These are phyloP conservation scores for Coniosporium tulheliwenetii DNA, from an alignment of 2,329 filamentous ascomycete species.

Conservation along the genomic window DNA sequence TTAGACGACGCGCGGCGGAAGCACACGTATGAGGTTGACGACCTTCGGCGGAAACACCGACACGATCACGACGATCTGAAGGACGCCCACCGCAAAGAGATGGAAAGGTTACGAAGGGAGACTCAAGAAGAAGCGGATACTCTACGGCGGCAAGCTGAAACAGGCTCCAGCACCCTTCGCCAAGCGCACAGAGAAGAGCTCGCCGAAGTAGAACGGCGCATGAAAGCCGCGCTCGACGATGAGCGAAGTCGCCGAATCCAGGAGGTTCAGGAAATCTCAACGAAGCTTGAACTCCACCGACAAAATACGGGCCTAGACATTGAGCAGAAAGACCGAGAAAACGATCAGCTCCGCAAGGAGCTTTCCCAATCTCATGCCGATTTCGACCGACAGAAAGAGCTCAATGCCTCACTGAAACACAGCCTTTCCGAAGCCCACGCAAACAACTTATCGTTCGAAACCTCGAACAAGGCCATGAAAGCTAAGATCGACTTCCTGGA, in stretches of 20 bases:
- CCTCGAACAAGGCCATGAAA: constrained; percentile 57
- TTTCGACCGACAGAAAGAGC: constrained; percentile 41
- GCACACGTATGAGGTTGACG: constrained; percentile 36
- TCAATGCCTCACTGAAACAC: constrained; percentile 41
- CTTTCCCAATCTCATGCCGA: constrained; percentile 30
- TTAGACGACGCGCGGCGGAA: constrained; percentile 36
- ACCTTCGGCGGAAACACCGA: constrained; percentile 35
- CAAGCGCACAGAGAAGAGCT: constrained; percentile 54
- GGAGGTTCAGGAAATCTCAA: constrained; percentile 52
- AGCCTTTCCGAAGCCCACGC: constrained; percentile 25
- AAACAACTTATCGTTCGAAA: constrained; percentile 54
- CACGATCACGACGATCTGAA: constrained; percentile 40
- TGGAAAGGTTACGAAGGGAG: constrained; percentile 38
- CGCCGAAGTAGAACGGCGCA: constrained; percentile 44
- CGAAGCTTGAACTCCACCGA: constrained; percentile 31
- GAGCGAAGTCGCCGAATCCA: constrained; percentile 41
- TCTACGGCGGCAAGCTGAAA: constrained; percentile 25
- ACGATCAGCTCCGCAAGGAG: constrained; percentile 31
- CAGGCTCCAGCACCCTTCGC: constrained; percentile 41
- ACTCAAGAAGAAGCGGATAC: constrained; percentile 28
- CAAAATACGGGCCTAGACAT: constrained; percentile 33
- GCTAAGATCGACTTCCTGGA: constrained; percentile 82
- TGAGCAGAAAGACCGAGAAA: constrained; percentile 39
- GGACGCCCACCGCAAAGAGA: constrained; percentile 38
- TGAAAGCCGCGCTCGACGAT: constrained; percentile 51